These are phyloP conservation scores for Excoecaria agallocha DNA, from an alignment of 345 rosid genomes.

Conservation along the genomic window DNA sequence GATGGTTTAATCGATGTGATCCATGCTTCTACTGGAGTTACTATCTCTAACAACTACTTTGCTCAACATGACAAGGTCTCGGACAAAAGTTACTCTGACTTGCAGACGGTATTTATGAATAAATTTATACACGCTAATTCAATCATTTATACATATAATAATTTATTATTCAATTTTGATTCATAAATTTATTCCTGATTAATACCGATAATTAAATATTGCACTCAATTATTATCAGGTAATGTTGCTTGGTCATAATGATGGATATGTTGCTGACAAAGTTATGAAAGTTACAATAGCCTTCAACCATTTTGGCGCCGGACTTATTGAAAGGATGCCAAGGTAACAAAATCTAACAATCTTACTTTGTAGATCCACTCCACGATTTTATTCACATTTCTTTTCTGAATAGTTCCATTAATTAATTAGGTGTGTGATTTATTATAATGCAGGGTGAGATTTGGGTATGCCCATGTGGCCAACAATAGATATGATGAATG, in stretches of 20 bases:
- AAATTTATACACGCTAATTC: too few relatives aligned
- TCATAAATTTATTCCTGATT: too few relatives aligned
- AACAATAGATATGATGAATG: slow-evolving; percentile 33
- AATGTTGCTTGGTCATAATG: slow-evolving; percentile 28
- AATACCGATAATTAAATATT: background rate
- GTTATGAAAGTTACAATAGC: slow-evolving; percentile 26
- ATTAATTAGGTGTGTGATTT: background rate
- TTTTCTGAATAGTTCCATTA: too few relatives aligned
- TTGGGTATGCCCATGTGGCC: slow-evolving; percentile 29
- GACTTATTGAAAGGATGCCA: slow-evolving; percentile 29
- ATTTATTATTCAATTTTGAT: too few relatives aligned
- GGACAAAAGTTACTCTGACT: too few relatives aligned
- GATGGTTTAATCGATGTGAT: slow-evolving; percentile 33
- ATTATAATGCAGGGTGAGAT: slow-evolving; percentile 21
- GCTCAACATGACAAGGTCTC: slow-evolving; percentile 23
- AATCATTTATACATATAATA: too few relatives aligned
- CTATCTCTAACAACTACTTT: slow-evolving; percentile 30
- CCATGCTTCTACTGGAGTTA: slow-evolving; percentile 28
- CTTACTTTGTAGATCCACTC: too few relatives aligned
- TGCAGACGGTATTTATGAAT: too few relatives aligned
- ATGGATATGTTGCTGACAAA: slow-evolving; percentile 13
- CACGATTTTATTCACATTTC: too few relatives aligned
- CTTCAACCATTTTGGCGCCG: slow-evolving; percentile 29
- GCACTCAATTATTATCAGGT: slow-evolving; percentile 15
- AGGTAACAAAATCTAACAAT: background rate